Base-by-base conservation (phyloP, 1,284 basidiomycete genomes). In the Pseudozyma tsukubaensis region DNA sequence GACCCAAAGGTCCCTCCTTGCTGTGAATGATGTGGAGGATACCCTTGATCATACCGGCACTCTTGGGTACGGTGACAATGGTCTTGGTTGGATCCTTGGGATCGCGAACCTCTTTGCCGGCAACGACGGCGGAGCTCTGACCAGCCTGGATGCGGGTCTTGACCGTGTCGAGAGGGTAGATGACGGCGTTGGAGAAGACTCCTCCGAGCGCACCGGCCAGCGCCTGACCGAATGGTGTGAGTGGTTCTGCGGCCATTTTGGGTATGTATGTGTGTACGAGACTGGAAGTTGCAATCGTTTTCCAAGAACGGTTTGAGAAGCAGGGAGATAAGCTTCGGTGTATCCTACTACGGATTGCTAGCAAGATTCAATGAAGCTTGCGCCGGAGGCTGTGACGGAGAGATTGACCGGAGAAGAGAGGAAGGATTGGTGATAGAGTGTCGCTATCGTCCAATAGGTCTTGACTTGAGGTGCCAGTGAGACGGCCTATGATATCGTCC, bases 131-230 rank as follows among this genome's bases (percentile, higher is more conserved):
- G 47, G 52, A 57, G 52, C 88, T 87, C 78, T 88, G 55, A 36
- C 77, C 79, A 3, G 81, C 82, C 50, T 99, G 97, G 74, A 99
- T 94, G 48, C 93, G 90, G 1, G 97, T 99, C 86, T 99, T 99
- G 74, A 94, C 92, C 91, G 87, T 91, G 86, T 99, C 97, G 61
- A 99, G 87, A 29, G 97, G 97, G 85, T 99, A 99, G 19, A 98
- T 93, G 65, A 93, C 89, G 49, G 81, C 81, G 58, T 83, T 83
- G 3, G 82, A 84, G 58, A 84, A 84, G 16, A 84, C 77, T 39
- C 82, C 81, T 66, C 96, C 94, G 50, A 99, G 88, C 4, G 97
- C 97, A 10, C 96, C 96, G 47, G 94, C 94, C 55, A 99, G 88
- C 5, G 96, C 96, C 79, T 93, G 91, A 9, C 92, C 94, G 79